Base-by-base conservation (phyloP, 1,139 yeast species). In the Wickerhamomyces sp. region DNA sequence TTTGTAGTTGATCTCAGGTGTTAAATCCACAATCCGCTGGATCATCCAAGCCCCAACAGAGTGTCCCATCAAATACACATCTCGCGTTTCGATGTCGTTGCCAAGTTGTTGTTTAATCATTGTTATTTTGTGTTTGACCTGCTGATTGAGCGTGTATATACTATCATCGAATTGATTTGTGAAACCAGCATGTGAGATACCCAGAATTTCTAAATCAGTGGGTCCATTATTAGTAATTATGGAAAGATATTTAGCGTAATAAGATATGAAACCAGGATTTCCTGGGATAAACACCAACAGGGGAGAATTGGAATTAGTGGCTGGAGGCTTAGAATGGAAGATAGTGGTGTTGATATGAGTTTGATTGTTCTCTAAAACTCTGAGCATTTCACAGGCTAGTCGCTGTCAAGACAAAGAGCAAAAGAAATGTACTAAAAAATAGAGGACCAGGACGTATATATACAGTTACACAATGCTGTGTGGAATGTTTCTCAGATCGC, bases 211-310 rank as follows among this genome's bases (percentile, higher is more conserved):
- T 37, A 66, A 61, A 3, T 59, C 56, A 0, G 82, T 78, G 32
- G 62, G 56, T 16, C 49, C 46, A 17, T 51, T 39, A 37, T 42
- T 45, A 19, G 73, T 72, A 36, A 80, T 56, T 21, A 63, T 48
- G 18, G 65, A 64, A 28, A 80, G 60, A 51, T 75, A 80, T 2
- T 71, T 67, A 10, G 64, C 63, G 54, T 81, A 81, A 55, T 69
- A 80, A 45, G 77, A 79, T 24, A 76, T 70, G 19, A 81, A 56
- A 0, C 87, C 88, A 0, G 88, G 88, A 47, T 81, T 81, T 0
- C 88, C 88, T 0, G 88, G 87, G 10, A 81, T 67, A 44, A 80
- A 65, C n/a, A 76, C 62, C 26, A 80, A 49, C 29, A 75, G 45
- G 1, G 72, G 71, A 3, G 40, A n/a, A 7, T 13, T 16, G 5